Evolutionary conservation across 805 yeast species (phyloP), one percentile per base, ranked within the genome.

Genomic region (Torulaspora franciscae): DNA sequence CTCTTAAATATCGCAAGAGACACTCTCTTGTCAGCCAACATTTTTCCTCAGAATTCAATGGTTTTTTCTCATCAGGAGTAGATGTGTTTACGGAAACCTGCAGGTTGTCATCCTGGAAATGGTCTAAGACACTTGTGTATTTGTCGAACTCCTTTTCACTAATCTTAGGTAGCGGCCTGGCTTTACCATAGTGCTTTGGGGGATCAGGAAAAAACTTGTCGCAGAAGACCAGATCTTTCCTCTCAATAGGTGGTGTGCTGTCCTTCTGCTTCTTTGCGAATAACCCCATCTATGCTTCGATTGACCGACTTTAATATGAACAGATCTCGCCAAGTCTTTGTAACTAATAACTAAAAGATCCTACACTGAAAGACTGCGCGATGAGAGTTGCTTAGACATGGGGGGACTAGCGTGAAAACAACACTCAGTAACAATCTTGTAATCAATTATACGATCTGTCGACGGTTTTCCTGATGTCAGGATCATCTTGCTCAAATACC

Each of bases 21-120:
- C 82, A 76, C 54, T 77, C 82, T 52, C 73, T 69, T 4, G 80
- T 72, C 42, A 77, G 45, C 66, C 68, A 66, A 30, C 50, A 54
- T 43, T 56, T 63, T 39, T 65, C 69, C 50, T 59, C 55, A 2
- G 61, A 55, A 17, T 66, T 59, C 30, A 82, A 58, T 1, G 54
- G 36, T 37, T 58, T 62, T 42, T 62, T 63, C 17, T 64, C 65
- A 26, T 67, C 62, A 44, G 62, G 64, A 41, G 75, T 74, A 37
- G 70, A 69, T 15, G 69, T 65, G 42, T 55, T 49, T 7, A 50
- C 39, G 2, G 62, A 57, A 17, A 63, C 33, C 29, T 46, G 41
- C 28, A 61, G 44, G 2, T 47, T 29, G 5, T 50, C 46, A 37
- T 56, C 52, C 23, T 49, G 53, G 32, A 63, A 56, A 43, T 56